A percentile compares a stretch with the other conserved stretches of the same genome.
Conservation (phyloP, 2,329 filamentous ascomycete species). For the Alternaria alternata region DNA sequence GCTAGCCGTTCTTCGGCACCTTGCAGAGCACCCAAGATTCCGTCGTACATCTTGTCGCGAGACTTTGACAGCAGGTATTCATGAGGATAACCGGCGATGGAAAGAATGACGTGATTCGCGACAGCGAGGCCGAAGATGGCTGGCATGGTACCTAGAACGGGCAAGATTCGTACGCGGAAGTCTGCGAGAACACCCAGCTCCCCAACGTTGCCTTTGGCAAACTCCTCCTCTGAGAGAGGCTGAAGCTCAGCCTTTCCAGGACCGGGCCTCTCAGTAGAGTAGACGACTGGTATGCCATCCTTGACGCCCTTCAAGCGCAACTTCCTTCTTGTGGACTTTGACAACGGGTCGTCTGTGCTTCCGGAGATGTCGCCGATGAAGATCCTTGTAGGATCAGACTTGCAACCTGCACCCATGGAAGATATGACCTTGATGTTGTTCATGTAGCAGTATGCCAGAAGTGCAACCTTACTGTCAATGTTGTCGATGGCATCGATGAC, state of each 20-base stretch:
- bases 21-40: constrained; percentile 78
- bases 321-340: constrained; percentile 80
- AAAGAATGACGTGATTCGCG: constrained; percentile 91
- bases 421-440: constrained; percentile 84
- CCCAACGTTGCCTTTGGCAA: constrained; percentile 81
- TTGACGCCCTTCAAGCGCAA: constrained; percentile 80
- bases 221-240: constrained; percentile 87
- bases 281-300: constrained; percentile 88
- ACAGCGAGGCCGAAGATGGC: constrained; percentile 92
- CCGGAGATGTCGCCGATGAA: constrained; percentile 90
- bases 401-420: constrained; percentile 95
- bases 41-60: constrained; percentile 91
- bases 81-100: constrained; percentile 81
- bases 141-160: constrained; percentile 95
- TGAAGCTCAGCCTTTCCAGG: constrained; percentile 91
- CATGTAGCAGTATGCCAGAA: constrained; percentile 86
- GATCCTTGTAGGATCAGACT: constrained; percentile 83
- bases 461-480: constrained; percentile 92
- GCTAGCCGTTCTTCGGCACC: constrained; percentile 80
- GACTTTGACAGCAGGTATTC: constrained; percentile 84
- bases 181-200: constrained; percentile 90
- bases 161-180: constrained; percentile 93
- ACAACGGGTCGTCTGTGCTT: constrained; percentile 88
- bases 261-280: constrained; percentile 87
- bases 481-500: constrained; percentile 99